Percentiles rank a stretch among this genome's conserved stretches.
Conservation (phyloP, 2,329 filamentous ascomycete genomes). For the Aspergillus pseudoterreus region DNA sequence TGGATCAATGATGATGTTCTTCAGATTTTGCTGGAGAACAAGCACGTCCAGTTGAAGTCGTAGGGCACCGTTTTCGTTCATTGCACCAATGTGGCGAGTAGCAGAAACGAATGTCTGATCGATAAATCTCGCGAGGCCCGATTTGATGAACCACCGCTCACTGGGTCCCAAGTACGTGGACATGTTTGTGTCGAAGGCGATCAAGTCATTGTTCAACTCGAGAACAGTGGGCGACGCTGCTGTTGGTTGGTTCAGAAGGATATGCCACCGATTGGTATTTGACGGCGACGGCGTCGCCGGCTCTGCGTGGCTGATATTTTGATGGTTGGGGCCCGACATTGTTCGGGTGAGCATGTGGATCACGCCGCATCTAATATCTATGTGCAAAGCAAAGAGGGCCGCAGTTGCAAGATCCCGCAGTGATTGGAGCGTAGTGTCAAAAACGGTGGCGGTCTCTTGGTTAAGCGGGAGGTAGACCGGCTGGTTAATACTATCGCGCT, state of each 20-base stretch:
- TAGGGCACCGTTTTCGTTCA: conserved; percentile 80
- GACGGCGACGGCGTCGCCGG: conserved; percentile 53
- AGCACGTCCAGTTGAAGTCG: conserved; percentile 91
- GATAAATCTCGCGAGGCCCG: conserved; percentile 71
- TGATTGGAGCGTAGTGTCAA: conserved; percentile 80
- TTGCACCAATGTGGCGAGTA: conserved; percentile 66
- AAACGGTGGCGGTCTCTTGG: conserved; percentile 76
- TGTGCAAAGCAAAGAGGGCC: conserved; percentile 78
- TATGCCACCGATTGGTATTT: conserved; percentile 62
- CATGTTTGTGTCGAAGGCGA: conserved; percentile 82
- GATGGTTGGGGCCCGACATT: conserved; percentile 56
- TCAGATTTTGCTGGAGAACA: conserved; percentile 93
- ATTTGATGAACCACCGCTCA: conserved; percentile 72
- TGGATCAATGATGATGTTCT: conserved; percentile 66
- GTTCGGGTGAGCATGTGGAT: conserved; percentile 70
- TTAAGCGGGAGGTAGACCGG: conserved; percentile 85
- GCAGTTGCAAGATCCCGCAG: conserved; percentile 77
- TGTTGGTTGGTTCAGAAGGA: conserved; percentile 39
- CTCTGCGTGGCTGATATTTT: conserved; percentile 29
- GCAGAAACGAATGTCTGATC: conserved; percentile 75
- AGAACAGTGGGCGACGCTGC: conserved; percentile 64
- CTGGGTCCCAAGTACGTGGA: conserved; percentile 66
- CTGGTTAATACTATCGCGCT: conserved; percentile 54
- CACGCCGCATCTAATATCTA: conserved; percentile 82
- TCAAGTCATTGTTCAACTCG: conserved; percentile 76